Percentiles rank a stretch among this genome's conserved stretches.
Evolutionary conservation across 2,329 filamentous ascomycete genomes (phyloP).

Genomic region (Domatiomyces catenatus): DNA sequence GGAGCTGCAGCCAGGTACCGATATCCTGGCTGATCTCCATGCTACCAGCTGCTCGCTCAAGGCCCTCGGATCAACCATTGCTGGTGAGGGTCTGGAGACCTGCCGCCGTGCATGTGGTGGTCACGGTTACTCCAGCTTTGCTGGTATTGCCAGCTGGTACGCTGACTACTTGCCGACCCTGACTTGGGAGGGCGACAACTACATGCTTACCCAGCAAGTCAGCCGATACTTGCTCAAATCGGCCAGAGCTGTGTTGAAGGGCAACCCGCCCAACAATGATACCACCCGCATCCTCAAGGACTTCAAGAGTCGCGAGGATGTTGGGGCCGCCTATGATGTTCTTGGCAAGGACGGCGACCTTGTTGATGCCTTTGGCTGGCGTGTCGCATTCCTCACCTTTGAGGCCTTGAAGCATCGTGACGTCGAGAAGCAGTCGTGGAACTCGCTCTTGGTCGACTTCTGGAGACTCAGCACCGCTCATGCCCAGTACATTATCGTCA

Average conservation of each 20-base stretch:
- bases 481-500: constrained; percentile 62
- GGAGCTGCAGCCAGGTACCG: constrained; percentile 49
- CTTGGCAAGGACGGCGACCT: constrained; percentile 55
- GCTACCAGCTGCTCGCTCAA: constrained; percentile 64
- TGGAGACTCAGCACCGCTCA: constrained; percentile 61
- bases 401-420: constrained; percentile 61
- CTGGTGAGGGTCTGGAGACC: constrained; percentile 58
- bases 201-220: constrained; percentile 69
- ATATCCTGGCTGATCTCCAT: constrained; percentile 58
- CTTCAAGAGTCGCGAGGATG: constrained; percentile 51
- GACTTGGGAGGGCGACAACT: constrained; percentile 68
- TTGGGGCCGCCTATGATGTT: constrained; percentile 59
- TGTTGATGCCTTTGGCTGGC: constrained; percentile 61
- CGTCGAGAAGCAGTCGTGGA: constrained; percentile 61
- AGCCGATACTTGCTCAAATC: constrained; percentile 63
- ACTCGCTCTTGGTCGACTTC: constrained; percentile 62
- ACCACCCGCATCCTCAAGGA: constrained; percentile 50
- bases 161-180: constrained; percentile 57
- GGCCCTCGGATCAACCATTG: constrained; percentile 54
- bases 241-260: constrained; percentile 52
- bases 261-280: constrained; percentile 50
- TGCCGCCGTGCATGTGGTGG: constrained; percentile 63
- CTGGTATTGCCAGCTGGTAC: constrained; percentile 61
- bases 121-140: constrained; percentile 60
- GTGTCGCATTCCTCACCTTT: constrained; percentile 58